phyloP scores from a whole-genome alignment of 371 early-diverging fungal genomes.

The Mucor saturninus region DNA sequence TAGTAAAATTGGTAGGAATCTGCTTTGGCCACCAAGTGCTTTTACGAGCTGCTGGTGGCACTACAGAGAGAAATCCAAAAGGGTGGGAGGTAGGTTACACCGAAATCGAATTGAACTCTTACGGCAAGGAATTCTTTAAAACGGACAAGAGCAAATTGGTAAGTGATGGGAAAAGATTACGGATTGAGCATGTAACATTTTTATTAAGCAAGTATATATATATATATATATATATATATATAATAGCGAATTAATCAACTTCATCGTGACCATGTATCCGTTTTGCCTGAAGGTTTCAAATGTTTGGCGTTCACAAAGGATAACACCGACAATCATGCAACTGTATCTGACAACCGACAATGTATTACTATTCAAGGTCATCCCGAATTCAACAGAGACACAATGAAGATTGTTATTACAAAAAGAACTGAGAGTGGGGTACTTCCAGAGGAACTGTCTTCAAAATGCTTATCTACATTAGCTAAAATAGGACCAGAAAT shows the following conservation, averaged over 20 bases:
- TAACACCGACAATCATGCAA: conserved; percentile 50
- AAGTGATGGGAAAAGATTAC: neutral
- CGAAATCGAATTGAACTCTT: conserved; percentile 37
- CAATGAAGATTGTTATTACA: conserved; percentile 52
- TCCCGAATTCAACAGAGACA: conserved; percentile 69
- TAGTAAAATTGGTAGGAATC: conserved; percentile 56
- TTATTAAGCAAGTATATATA: neutral
- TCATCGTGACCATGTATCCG: conserved; percentile 71
- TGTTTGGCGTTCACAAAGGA: conserved; percentile 49
- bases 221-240: neutral
- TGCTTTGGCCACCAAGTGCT: conserved; percentile 83
- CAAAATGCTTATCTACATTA: conserved; percentile 7
- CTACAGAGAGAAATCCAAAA: conserved; percentile 51
- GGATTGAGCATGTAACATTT: too few species aligned
- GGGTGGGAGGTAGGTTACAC: conserved; percentile 74
- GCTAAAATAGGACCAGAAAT: conserved; percentile 10
- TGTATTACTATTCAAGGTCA: conserved; percentile 82
- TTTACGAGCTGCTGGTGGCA: conserved; percentile 67
- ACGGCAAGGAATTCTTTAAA: conserved; percentile 45
- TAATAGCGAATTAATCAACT: conserved; percentile 61
- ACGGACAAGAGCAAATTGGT: conserved; percentile 18
- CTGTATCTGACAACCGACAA: conserved; percentile 56
- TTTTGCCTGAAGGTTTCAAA: conserved; percentile 57
- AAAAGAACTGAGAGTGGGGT: conserved; percentile 46
- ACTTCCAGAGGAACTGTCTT: conserved; percentile 35